Conservation (phyloP, 768 basidiomycete species). For the Phylloporus sp. region DNA sequence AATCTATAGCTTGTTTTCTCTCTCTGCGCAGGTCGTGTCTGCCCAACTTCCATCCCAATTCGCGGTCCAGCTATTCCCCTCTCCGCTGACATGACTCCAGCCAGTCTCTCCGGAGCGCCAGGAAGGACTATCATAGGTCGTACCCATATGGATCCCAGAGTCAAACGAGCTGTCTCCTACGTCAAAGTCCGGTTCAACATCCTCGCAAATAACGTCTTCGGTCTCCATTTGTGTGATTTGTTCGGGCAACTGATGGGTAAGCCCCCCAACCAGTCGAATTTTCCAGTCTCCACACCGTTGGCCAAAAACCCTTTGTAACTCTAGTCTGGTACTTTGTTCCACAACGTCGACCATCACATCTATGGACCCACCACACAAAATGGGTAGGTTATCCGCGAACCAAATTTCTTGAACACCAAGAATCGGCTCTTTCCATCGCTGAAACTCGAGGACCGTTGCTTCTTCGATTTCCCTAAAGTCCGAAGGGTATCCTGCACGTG, state of each 20-base stretch:
- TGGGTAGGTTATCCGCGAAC: conserved; percentile 39
- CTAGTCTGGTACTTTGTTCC: conserved; percentile 23
- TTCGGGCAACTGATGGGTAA: conserved; percentile 3
- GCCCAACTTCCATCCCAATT: neutral
- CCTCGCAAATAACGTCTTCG: conserved; percentile 15
- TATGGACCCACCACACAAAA: conserved; percentile 33
- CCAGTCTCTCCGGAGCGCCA: conserved; percentile 5
- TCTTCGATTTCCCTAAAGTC: conserved; percentile 45
- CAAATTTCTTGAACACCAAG: conserved; percentile 42
- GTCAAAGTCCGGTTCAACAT: conserved; percentile 18
- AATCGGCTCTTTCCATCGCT: conserved; percentile 44
- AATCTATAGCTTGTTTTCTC: neutral
- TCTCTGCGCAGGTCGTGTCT: neutral
- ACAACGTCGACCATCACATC: conserved; percentile 24
- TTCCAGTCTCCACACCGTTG: conserved; percentile 27
- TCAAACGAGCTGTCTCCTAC: conserved; percentile 23
- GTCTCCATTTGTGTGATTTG: conserved; percentile 8
- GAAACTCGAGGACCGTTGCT: conserved; percentile 49
- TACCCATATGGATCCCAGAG: conserved; percentile 24
- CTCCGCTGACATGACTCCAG: conserved; percentile 15
- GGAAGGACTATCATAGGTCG: neutral
- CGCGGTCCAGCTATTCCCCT: conserved; percentile 6
- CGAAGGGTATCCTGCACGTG: conserved; percentile 39
- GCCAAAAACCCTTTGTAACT: conserved; percentile 17
- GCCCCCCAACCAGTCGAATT: conserved; percentile 25